A percentile compares a stretch with the other conserved stretches of the same genome.
These are phyloP conservation scores for Fusarium torulosum DNA, from an alignment of 2,329 filamentous ascomycete genomes.

Conservation along the genomic window DNA sequence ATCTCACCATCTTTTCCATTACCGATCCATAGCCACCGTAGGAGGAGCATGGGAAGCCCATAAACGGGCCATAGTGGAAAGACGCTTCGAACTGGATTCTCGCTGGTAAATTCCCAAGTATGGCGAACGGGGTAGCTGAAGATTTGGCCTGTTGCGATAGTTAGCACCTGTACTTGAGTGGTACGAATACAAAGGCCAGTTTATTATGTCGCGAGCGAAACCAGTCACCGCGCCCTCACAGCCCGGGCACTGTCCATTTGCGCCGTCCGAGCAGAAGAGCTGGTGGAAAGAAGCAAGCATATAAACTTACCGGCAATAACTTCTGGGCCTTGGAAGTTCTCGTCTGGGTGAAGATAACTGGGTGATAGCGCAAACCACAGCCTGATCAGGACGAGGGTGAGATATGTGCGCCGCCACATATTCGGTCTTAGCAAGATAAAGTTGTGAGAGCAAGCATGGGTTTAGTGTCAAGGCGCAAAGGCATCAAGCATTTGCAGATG, in stretches of 20 bases:
- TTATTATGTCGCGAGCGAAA: not conserved
- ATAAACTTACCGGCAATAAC: conserved; percentile 85
- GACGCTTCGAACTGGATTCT: conserved; percentile 90
- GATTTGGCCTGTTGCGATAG: conserved; percentile 76
- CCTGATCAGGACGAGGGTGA: conserved; percentile 85
- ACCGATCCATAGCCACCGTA: conserved; percentile 93
- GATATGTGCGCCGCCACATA: conserved; percentile 94
- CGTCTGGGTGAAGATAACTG: conserved; percentile 97
- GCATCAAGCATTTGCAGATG: conserved; percentile 39
- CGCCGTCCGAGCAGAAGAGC: not conserved
- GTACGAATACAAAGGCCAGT: not conserved
- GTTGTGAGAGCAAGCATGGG: conserved; percentile 48
- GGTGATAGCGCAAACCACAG: conserved; percentile 94
- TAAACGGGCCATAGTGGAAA: conserved; percentile 98
- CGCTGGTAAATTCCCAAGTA: conserved; percentile 96
- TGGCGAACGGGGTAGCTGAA: conserved; percentile 90
- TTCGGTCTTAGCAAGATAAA: conserved; percentile 46
- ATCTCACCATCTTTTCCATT: conserved; percentile 81
- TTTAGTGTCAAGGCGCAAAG: conserved; percentile 38
- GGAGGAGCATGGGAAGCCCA: conserved; percentile 89
- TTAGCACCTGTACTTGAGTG: conserved; percentile 26
- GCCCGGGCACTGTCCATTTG: not conserved
- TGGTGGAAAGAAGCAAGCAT: not conserved
- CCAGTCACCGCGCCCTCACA: too few species aligned
- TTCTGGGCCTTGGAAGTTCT: conserved; percentile 98